Conservation (phyloP, 2,329 filamentous ascomycete genomes). For the Colletotrichum filicis region DNA sequence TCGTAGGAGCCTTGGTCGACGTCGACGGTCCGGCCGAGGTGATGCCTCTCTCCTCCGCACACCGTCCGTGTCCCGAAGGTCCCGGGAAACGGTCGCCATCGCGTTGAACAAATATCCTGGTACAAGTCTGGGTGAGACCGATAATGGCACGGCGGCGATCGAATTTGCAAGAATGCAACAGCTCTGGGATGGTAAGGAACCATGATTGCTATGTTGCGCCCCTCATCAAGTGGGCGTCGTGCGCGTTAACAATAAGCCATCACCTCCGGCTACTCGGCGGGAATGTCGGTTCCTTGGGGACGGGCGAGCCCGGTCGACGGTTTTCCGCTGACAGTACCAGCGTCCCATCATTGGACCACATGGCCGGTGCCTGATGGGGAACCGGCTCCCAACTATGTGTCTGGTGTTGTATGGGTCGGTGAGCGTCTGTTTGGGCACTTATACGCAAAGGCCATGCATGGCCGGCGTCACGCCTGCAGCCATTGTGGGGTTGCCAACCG, state of each 20-base stretch:
- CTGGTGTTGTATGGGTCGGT: slow-evolving; percentile 36
- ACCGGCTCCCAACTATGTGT: slow-evolving; percentile 36
- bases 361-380: slow-evolving; percentile 35
- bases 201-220: slow-evolving; percentile 5
- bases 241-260: slow-evolving; percentile 29
- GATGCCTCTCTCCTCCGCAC: slow-evolving; percentile 49
- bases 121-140: not conserved
- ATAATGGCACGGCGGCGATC: not conserved
- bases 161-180: slow-evolving; percentile 5
- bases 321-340: slow-evolving; percentile 24
- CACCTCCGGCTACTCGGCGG: slow-evolving; percentile 20
- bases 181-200: not conserved
- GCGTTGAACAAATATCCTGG: not conserved
- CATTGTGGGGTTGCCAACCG: slow-evolving; percentile 27
- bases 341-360: slow-evolving; percentile 32
- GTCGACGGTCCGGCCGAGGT: slow-evolving; percentile 49
- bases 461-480: slow-evolving; percentile 36
- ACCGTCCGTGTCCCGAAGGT: slow-evolving; percentile 19
- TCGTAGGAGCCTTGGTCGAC: slow-evolving; percentile 65
- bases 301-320: slow-evolving; percentile 20
- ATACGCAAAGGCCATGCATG: slow-evolving; percentile 34
- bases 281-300: slow-evolving; percentile 19
- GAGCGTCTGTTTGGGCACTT: slow-evolving; percentile 33
- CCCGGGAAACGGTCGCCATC: slow-evolving; percentile 29
- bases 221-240: slow-evolving; percentile 3